Evolutionary conservation across 257 asterid genomes (phyloP).

Genomic region (Jasminum sambac): DNA sequence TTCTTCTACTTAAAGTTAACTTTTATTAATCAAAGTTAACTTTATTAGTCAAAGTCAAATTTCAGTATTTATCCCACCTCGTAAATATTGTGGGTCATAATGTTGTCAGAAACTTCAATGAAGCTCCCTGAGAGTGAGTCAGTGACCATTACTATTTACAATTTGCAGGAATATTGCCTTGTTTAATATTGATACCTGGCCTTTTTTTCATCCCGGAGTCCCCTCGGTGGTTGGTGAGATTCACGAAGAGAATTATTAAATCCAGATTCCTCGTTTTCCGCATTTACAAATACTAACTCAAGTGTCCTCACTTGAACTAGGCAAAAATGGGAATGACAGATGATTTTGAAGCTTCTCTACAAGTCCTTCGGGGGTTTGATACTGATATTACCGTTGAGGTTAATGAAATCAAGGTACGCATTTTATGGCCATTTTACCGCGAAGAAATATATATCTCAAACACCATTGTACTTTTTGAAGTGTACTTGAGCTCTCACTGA

Average conservation of each 20-base stretch:
- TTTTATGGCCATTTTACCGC: not conserved
- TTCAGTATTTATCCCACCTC: not conserved
- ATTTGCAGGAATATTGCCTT: conserved; percentile 50
- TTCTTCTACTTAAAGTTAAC: no score
- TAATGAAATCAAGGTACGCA: conserved; percentile 63
- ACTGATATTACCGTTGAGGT: conserved; percentile 84
- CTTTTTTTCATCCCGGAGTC: conserved; percentile 71
- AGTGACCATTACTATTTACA: conserved; percentile 2
- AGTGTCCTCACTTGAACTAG: conserved; percentile 38
- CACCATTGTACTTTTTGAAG: no score
- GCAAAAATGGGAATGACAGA: conserved; percentile 96
- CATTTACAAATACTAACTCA: conserved; percentile 23
- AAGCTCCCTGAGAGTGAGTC: not conserved
- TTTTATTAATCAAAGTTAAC: no score
- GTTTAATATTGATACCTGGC: conserved; percentile 55
- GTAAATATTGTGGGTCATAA: not conserved
- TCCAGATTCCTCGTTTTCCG: not conserved
- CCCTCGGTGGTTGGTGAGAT: conserved; percentile 98
- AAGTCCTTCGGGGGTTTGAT: conserved; percentile 94
- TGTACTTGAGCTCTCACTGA: no score
- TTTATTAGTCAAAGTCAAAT: no score
- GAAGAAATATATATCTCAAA: not conserved
- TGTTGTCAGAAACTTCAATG: conserved; percentile 1
- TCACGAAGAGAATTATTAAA: conserved; percentile 11
- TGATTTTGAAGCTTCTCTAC: conserved; percentile 91